Conservation (phyloP, 2,329 filamentous ascomycete species). For the Lomentospora prolificans region DNA sequence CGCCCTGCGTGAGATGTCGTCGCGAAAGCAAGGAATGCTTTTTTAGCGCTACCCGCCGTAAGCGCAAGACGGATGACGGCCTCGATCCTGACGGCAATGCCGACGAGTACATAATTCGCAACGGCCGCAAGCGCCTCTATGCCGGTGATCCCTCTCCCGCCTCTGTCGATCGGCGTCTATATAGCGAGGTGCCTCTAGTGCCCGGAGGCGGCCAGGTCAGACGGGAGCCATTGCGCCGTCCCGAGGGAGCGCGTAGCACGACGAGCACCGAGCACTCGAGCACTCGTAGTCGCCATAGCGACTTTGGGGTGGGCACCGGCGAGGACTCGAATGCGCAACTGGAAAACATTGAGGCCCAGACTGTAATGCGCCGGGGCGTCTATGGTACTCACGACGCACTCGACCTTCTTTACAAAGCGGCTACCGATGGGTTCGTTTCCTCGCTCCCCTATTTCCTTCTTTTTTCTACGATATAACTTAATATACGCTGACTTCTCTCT, state of each 20-base stretch:
- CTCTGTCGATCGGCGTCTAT: constrained; percentile 33
- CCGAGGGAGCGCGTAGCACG: constrained; percentile 30
- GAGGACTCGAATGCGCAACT: constrained; percentile 52
- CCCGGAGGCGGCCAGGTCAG: constrained; percentile 57
- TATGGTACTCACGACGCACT: constrained; percentile 90
- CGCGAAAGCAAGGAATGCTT: constrained; percentile 95
- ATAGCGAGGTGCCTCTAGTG: constrained; percentile 50
- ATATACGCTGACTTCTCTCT: too few relatives aligned
- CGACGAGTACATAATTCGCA: constrained; percentile 62
- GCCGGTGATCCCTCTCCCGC: constrained; percentile 22
- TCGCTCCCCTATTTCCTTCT: neutral
- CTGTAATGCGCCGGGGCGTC: constrained; percentile 60
- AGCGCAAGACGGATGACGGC: constrained; percentile 66
- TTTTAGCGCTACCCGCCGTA: constrained; percentile 89
- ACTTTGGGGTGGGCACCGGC: constrained; percentile 24
- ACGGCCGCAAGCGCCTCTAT: constrained; percentile 60
- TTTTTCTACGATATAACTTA: too few relatives aligned
- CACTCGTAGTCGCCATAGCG: constrained; percentile 19
- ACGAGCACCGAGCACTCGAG: constrained; percentile 23
- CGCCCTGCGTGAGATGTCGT: constrained; percentile 86
- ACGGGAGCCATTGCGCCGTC: constrained; percentile 55
- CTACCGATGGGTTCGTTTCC: constrained; percentile 47
- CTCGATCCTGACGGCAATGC: constrained; percentile 32
- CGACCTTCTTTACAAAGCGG: constrained; percentile 83
- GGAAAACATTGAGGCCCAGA: constrained; percentile 55